These are phyloP conservation scores for Kondoa malvinella DNA, from an alignment of 768 basidiomycete species.

Conservation along the genomic window DNA sequence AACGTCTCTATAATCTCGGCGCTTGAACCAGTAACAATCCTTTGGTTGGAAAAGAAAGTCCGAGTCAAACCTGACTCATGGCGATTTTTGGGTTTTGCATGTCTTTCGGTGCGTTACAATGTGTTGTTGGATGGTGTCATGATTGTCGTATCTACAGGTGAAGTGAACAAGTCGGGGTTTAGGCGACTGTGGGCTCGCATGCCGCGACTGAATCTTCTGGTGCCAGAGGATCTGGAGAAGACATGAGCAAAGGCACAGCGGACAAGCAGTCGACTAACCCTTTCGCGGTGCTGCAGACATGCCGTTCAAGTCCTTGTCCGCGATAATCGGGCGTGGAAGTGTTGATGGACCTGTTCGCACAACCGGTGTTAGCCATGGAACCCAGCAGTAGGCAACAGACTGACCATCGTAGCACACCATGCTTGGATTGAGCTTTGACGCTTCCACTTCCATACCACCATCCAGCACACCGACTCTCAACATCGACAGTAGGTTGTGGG, in stretches of 20 bases:
- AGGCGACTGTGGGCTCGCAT: neutral
- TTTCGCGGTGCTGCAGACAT: neutral
- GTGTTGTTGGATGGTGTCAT: too few relatives aligned
- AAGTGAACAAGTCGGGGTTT: neutral
- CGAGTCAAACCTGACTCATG: neutral
- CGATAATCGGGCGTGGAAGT: neutral
- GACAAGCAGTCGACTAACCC: neutral
- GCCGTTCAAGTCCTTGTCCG: constrained; percentile 1
- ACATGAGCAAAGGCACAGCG: neutral
- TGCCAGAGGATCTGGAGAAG: neutral
- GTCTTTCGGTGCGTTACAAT: too few relatives aligned
- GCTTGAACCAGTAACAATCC: too few relatives aligned
- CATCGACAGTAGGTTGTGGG: constrained; percentile 64
- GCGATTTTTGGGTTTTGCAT: neutral
- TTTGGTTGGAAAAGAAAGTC: too few relatives aligned
- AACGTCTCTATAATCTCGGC: too few relatives aligned
- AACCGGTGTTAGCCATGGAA: neutral
- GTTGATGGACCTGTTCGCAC: neutral
- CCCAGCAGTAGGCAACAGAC: neutral
- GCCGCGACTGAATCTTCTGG: neutral
- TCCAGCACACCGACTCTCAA: constrained; percentile 52
- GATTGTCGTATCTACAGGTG: too few relatives aligned
- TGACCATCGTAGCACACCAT: neutral
- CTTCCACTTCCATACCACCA: constrained; percentile 44
- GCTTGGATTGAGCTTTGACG: constrained; percentile 20